Conservation (phyloP, 768 basidiomycete species). For the Amanita molliuscula region DNA sequence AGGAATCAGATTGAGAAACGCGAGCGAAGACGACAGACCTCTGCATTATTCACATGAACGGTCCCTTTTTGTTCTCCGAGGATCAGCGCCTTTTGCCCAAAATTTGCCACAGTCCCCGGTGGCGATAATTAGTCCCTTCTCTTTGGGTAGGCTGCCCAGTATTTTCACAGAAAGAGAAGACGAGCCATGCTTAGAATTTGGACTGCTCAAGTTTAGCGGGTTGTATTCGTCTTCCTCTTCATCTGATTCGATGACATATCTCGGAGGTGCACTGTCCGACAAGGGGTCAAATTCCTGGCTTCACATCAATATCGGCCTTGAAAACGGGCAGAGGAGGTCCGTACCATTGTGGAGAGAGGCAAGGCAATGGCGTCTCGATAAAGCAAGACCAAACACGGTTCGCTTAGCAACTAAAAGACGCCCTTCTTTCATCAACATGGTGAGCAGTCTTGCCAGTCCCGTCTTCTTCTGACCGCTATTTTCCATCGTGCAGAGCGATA, state of each 20-base stretch:
- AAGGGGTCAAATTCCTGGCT: conserved; percentile 43
- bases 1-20: background rate
- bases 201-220: conserved; percentile 19
- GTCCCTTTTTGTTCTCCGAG: conserved; percentile 43
- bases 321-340: background rate
- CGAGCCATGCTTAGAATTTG: conserved; percentile 12
- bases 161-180: conserved; percentile 23
- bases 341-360: background rate
- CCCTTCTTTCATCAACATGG: background rate
- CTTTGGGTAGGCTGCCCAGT: conserved; percentile 21
- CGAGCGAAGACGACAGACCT: background rate
- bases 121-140: conserved; percentile 29
- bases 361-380: background rate
- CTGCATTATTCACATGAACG: conserved; percentile 1
- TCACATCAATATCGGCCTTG: background rate
- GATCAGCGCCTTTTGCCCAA: conserved; percentile 41
- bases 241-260: conserved; percentile 56
- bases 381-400: conserved; percentile 2
- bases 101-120: conserved; percentile 33
- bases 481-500: conserved; percentile 23
- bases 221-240: conserved; percentile 57
- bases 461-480: background rate
- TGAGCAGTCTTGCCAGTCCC: background rate
- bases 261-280: conserved; percentile 44
- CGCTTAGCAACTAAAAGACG: background rate